Base-by-base conservation (phyloP, 768 basidiomycete species). In the Mycena filopes region DNA sequence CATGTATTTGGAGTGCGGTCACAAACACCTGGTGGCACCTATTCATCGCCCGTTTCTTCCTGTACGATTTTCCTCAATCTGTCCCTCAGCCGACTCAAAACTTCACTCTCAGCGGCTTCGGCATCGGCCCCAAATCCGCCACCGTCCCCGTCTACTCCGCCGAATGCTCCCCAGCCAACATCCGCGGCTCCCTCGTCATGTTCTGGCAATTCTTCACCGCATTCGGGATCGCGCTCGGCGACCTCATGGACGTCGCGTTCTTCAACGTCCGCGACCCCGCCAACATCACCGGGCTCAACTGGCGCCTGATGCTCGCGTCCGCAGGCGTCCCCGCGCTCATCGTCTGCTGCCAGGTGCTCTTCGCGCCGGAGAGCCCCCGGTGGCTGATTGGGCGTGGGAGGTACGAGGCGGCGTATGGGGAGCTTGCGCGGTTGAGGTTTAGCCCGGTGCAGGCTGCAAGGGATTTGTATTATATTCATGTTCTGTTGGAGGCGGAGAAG, bases 401-500 rank as follows among this genome's bases (percentile, higher is more conserved):
- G n/a, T 85, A 87, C 65, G 74, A 75, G 10, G 77, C 86, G 25
- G 89, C 89, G 4, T 88, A 80, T 67, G 70, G 80, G 1, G 77
- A 78, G 16, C 77, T 89, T 4, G 67, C 73, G 29, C 82, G 84
- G 23, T 81, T 89, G 20, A 83, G 88, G 51, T 76, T 79, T 71
- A 79, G 78, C 57, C 74, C 72, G 0, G 72, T 89, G 21, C 84
- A 87, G 59, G 88, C 88, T 8, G 88, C 87, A 7, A 80, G 88
- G 26, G 88, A 89, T 61, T 74, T 89, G 36, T 89, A 85, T 75
- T 88, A 90, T 66, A 88, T 89, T 45, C 84, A 89, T 67, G 81
- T 87, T 23, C 75, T 85, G 3, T 67, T 78, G 15, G 74, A 77
- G 63, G 76, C 73, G 26, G 77, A 78, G 62, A 73, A 73, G 45